Evolutionary conservation across 106 monocot species (phyloP), one percentile per base, ranked within the genome.

Genomic region (Phalaenopsis equestris): DNA sequence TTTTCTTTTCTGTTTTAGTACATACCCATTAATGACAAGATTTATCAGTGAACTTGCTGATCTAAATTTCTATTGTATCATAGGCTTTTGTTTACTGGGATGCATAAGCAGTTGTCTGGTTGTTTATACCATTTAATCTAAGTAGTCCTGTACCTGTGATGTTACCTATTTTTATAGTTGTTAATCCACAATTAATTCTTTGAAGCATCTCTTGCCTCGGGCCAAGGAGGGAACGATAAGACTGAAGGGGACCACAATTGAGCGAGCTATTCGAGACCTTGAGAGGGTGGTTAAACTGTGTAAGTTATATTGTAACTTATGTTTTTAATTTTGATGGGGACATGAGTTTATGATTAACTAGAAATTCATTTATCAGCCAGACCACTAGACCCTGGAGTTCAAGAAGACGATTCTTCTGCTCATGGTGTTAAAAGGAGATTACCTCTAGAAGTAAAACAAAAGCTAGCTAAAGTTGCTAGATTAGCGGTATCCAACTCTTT

Each of bases 391-490:
- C 46, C 85, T 81, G 86, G 86, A 81, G 42, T 87, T 74, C 87
- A 88, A 52, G 92, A 90, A 79, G 77, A 41, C 38, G 94, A 98
- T 87, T 49, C 89, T 81, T 86, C 86, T 67, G 79, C 80, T 48
- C 90, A 88, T 81, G 82, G 49, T 72, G 82, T 94, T 79, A 94
- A 94, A 82, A 94, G 94, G 84, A 90, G 97, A 76, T 82, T 98
- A 75, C 97, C 97, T 68, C 89, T 81, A 80, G 97, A 98, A 84
- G 89, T 94, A 37, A 98, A 98, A 37, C 87, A 85, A 68, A 98
- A 87, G 85, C 92, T 98, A 76, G 97, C 97, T 75, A 98, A 94
- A 92, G 97, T 98, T 87, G 97, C 97, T 82, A 90, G 97, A 84
- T 73, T 98, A 81, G 90, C 97, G 85, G 97, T 98, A 97, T 43